Evolutionary conservation across 2,329 filamentous ascomycete species (phyloP).

Genomic region (Trichophyton verrucosum): DNA sequence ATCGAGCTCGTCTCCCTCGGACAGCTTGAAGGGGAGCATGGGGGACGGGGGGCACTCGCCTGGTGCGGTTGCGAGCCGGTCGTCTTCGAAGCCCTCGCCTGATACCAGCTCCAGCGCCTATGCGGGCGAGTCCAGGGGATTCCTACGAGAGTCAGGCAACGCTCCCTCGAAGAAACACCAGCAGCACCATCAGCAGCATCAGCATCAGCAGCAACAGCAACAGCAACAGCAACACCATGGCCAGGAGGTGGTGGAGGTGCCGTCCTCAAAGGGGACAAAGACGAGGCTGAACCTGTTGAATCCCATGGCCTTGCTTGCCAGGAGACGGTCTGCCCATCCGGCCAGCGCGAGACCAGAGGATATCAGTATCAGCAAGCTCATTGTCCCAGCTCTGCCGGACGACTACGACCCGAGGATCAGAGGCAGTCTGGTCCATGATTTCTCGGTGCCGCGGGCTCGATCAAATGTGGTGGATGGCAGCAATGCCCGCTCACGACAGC

Average conservation of each 20-base stretch:
- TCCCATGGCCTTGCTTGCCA: slow-evolving; percentile 48
- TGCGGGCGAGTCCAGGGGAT: not conserved
- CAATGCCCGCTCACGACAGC: slow-evolving; percentile 19
- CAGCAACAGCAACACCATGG: not conserved
- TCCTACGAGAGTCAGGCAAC: slow-evolving; percentile 13
- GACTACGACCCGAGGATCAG: slow-evolving; percentile 53
- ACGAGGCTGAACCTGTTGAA: slow-evolving; percentile 46
- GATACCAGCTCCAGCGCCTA: not conserved
- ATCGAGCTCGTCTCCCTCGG: not conserved
- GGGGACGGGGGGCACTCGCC: not conserved
- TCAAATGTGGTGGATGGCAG: not conserved
- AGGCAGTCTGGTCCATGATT: slow-evolving; percentile 53
- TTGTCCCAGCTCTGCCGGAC: slow-evolving; percentile 42
- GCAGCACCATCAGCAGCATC: not conserved
- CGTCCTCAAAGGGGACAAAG: slow-evolving; percentile 24
- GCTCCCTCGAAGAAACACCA: not conserved
- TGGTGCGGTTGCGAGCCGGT: not conserved
- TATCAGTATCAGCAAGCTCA: slow-evolving; percentile 38
- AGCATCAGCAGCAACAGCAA: no score
- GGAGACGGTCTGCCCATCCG: slow-evolving; percentile 43
- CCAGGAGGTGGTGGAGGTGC: not conserved
- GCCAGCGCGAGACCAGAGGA: slow-evolving; percentile 39
- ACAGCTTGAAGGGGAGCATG: not conserved
- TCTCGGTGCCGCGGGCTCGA: slow-evolving; percentile 46
- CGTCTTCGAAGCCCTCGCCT: not conserved